These are phyloP conservation scores for Saturnispora quitensis DNA, from an alignment of 805 yeast genomes.

Conservation along the genomic window DNA sequence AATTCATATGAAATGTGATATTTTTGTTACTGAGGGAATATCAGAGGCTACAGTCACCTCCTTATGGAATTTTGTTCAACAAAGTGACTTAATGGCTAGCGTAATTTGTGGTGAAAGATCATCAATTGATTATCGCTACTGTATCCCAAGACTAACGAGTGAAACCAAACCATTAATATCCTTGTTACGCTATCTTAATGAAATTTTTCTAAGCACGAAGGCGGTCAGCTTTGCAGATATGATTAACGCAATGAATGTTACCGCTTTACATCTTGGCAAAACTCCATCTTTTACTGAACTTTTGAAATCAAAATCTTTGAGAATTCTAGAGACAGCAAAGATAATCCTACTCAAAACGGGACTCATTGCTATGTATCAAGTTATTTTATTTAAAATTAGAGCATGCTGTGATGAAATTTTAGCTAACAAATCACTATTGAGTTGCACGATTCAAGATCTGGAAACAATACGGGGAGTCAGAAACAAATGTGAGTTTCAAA, in stretches of 20 bases:
- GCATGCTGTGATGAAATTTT: neutral
- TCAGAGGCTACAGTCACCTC: neutral
- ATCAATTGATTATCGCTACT: conserved; percentile 15
- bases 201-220: conserved; percentile 1
- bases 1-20: conserved; percentile 1
- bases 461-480: neutral
- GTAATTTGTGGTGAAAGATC: conserved; percentile 15
- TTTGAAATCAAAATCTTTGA: neutral
- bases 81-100: conserved; percentile 14
- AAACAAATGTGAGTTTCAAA: conserved; percentile 1
- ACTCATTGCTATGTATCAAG: conserved; percentile 1
- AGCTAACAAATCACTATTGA: neutral
- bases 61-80: conserved; percentile 14
- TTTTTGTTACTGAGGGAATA: neutral
- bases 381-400: conserved; percentile 3
- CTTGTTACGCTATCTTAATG: conserved; percentile 3
- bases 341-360: neutral
- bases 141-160: conserved; percentile 10
- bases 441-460: neutral
- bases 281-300: neutral
- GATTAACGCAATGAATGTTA: conserved; percentile 2
- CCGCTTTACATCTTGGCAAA: neutral
- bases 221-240: conserved; percentile 5
- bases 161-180: neutral
- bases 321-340: neutral